Base-by-base conservation (phyloP, 2,329 filamentous ascomycete species). In the Pseudogymnoascus sp. region DNA sequence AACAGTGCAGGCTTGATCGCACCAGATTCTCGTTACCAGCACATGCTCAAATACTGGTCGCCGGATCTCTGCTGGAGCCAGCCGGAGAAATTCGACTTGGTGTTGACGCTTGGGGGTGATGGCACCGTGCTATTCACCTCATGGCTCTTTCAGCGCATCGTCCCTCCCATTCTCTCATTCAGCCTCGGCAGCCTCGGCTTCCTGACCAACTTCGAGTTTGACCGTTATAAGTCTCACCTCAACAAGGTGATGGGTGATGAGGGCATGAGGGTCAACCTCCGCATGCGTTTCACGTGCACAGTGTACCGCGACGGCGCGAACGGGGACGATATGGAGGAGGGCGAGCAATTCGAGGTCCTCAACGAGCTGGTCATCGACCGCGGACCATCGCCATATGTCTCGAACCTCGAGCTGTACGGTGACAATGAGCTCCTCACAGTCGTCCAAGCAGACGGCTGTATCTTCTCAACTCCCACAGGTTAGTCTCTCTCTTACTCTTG, bases 341-440 rank as follows among this genome's bases (percentile, higher is more conserved):
- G 88, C 47, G 93, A 97, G 76, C 92, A 96, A 70, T 97, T 97
- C 66, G 94, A 99, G 76, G 93, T 99, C 18, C 85, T 99, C 66
- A 99, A 99, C 75, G 94, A 99, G 77, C 86, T 99, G 59, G 93
- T 99, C 74, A 97, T 99, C 69, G 94, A 99, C 76, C 90, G 94
- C 63, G 94, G 94, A 65, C 94, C 94, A 70, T 96, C 90, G 14
- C 92, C 93, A 18, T 99, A 97, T 72, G 93, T 99, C 62, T 97
- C 93, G 43, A 96, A 96, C 75, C 81, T 99, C 38, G 94, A 99
- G 76, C 81, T 99, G 9, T 97, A 96, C 73, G 94, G 92, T 65
- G 94, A 99, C 71, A 89, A 96, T 71, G 91, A 96, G 74, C 86
- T 97, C 43, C 82, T 99, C 68, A 99, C 94, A 14, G 90, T 97